Base-by-base conservation (phyloP, 257 asterid genomes). In the Solanum lycopersicoides region DNA sequence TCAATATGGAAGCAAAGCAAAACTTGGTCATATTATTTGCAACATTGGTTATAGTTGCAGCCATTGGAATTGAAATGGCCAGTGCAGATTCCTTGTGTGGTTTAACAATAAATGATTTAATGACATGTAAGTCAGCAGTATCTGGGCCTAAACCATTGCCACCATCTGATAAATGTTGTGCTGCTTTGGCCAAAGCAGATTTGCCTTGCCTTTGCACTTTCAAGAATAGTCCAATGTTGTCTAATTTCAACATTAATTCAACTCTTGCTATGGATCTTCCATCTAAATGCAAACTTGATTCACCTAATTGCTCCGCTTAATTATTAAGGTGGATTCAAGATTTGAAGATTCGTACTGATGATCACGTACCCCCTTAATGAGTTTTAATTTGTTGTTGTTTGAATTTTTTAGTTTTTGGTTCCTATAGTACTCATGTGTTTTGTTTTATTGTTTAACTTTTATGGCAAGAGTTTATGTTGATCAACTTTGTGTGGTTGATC, bases 81-180 rank as follows among this genome's bases (percentile, higher is more conserved):
- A n/a, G 13, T 12, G 86, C 75, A 23, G 53, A 32, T 21, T 6
- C 45, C 11, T 18, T 30, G 1, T 89, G 91, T 47, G 89, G 91
- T 14, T 72, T 89, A 69, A 83, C 74, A 72, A 20, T 83, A 7
- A 65, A 28, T 44, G 88, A 89, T 23, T 41, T 89, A 65, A 47
- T 89, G 88, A 13, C 89, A 1, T 89, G 91, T 37, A 87, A 89
- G 45, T 23, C 87, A 32, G 89, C 91, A 21, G 39, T 86, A 56
- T 77, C 53, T 21, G 69, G 71, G 3, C 75, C 88, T 23, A 16
- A 47, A 34, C 74, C 89, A 28, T 59, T 42, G 30, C 37, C 37
- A 34, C 88, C 83, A 12, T 56, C 83, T 16, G 56, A 18, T 7
- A 71, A 69, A 10, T 89, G 91, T 7, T 89, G 91, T 37, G 18